Evolutionary conservation across 1,284 basidiomycete genomes (phyloP), one percentile per base, ranked within the genome.

Genomic region (Ustilago esculenta): DNA sequence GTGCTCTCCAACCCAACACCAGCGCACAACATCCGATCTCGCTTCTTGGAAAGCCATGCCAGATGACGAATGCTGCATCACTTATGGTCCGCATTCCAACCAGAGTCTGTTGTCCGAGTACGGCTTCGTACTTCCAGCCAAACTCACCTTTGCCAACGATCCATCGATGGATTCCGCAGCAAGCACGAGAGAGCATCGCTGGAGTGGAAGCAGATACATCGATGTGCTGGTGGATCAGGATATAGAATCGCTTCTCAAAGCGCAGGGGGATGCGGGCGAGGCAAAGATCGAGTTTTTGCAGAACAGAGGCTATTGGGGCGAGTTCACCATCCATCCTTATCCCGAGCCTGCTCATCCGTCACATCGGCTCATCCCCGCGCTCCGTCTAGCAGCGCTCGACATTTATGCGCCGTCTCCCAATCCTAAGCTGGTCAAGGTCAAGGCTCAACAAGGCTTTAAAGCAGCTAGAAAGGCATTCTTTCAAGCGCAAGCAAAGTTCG

Each of bases 11-110:
- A 15, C 10, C 9, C 18, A 46, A 8, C n/a, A 35, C 29, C 33
- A 20, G 21, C 6, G 35, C 47, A 8, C 49, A 18, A 18, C 40
- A 1, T 10, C 11, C 5, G 14, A n/a, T n/a, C n/a, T n/a, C 17
- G 17, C 27, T 23, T 40, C 23, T 11, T 30, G 23, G 24, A 18
- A 17, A 15, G 58, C n/a, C 44, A 20, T 8, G n/a, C 24, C 20
- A 1, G 77, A 71, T 6, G 72, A 76, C 27, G 75, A 77, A 34
- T 71, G 76, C 25, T 73, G 65, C 36, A 77, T 80, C 41, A 71
- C 77, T 10, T 80, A 80, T 40, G 78, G 78, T 6, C 58, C 77
- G 17, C 78, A 80, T 42, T 69, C 70, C 3, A 77, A 78, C 44
- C 56, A 71, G 18, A 60, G 21, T 10, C 50, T 80, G 14, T 52